Percentiles rank a stretch among this genome's conserved stretches.
Conservation (phyloP, 2,329 filamentous ascomycete species). For the Colletotrichum euphorbiae region DNA sequence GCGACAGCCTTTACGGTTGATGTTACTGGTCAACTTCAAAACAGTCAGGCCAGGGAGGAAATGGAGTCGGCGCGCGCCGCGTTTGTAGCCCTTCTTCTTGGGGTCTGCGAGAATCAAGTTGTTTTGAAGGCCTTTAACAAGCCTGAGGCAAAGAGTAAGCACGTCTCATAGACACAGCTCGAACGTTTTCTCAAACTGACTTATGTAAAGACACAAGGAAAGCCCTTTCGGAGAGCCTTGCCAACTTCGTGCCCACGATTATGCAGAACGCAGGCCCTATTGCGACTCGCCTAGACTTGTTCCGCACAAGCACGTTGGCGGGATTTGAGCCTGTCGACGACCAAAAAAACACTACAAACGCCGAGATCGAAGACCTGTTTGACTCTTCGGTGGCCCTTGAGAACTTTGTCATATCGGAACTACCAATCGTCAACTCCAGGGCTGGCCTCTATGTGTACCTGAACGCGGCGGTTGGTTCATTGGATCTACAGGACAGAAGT, state of each 20-base stretch:
- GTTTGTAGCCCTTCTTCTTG: constrained; percentile 72
- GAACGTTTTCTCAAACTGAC: neutral
- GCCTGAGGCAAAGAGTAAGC: constrained; percentile 64
- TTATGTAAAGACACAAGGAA: constrained; percentile 56
- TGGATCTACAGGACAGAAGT: neutral
- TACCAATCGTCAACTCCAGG: constrained; percentile 79
- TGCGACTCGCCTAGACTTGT: constrained; percentile 65
- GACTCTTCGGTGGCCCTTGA: constrained; percentile 68
- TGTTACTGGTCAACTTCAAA: constrained; percentile 59
- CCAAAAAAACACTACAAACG: constrained; percentile 61
- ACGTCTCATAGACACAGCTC: neutral
- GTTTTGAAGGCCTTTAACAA: constrained; percentile 66
- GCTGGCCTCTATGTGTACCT: constrained; percentile 88
- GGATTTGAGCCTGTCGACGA: constrained; percentile 66
- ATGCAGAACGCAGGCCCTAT: constrained; percentile 68
- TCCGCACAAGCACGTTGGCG: constrained; percentile 67
- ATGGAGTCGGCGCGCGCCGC: constrained; percentile 71
- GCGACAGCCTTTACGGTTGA: constrained; percentile 61
- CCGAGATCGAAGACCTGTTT: constrained; percentile 67
- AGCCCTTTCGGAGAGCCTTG: constrained; percentile 62
- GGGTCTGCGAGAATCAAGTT: constrained; percentile 69
- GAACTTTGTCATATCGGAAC: constrained; percentile 68
- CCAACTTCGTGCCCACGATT: constrained; percentile 66
- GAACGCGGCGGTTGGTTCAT: constrained; percentile 76
- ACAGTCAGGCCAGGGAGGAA: constrained; percentile 63